These are phyloP conservation scores for Crassisporium funariophilum DNA, from an alignment of 768 basidiomycete genomes.

Conservation along the genomic window DNA sequence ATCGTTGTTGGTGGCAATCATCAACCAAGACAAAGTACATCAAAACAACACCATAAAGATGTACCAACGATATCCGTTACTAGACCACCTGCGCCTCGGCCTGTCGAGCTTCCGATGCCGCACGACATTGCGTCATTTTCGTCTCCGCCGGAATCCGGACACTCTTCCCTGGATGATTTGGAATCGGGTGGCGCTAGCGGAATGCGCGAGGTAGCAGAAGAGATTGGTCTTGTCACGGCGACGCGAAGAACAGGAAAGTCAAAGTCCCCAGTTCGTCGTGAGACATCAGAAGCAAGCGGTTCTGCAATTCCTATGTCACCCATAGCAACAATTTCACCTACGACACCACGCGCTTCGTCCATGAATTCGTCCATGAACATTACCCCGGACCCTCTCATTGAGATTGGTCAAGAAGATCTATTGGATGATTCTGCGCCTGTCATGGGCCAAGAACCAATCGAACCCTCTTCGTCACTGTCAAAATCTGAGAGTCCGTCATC, in stretches of 20 bases:
- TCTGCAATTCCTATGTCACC: slow-evolving; percentile 23
- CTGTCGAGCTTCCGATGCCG: slow-evolving; percentile 68
- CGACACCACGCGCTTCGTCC: slow-evolving; percentile 16
- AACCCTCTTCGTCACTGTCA: slow-evolving; percentile 26
- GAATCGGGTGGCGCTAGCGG: slow-evolving; percentile 48
- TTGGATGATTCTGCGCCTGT: slow-evolving; percentile 44
- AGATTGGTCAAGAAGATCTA: too few species aligned
- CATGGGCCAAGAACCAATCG: slow-evolving; percentile 39
- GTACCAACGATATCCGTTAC: slow-evolving; percentile 64
- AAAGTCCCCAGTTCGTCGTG: slow-evolving; percentile 25
- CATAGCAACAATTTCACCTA: slow-evolving; percentile 18
- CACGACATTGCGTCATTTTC: slow-evolving; percentile 54
- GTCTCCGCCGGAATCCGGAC: slow-evolving; percentile 47
- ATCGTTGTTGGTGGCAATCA: slow-evolving; percentile 22
- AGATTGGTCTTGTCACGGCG: slow-evolving; percentile 25
- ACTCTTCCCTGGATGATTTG: slow-evolving; percentile 47
- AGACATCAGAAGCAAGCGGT: slow-evolving; percentile 24
- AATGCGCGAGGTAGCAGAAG: slow-evolving; percentile 35
- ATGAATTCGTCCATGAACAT: slow-evolving; percentile 18
- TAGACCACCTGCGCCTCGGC: slow-evolving; percentile 70
- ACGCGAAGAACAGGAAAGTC: slow-evolving; percentile 19
- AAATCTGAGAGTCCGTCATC: neutral
- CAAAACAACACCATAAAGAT: slow-evolving; percentile 22
- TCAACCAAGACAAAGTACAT: slow-evolving; percentile 15
- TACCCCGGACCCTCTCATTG: slow-evolving; percentile 53